Conservation (phyloP, 1,139 yeast species). For the Candida tunisiensis region DNA sequence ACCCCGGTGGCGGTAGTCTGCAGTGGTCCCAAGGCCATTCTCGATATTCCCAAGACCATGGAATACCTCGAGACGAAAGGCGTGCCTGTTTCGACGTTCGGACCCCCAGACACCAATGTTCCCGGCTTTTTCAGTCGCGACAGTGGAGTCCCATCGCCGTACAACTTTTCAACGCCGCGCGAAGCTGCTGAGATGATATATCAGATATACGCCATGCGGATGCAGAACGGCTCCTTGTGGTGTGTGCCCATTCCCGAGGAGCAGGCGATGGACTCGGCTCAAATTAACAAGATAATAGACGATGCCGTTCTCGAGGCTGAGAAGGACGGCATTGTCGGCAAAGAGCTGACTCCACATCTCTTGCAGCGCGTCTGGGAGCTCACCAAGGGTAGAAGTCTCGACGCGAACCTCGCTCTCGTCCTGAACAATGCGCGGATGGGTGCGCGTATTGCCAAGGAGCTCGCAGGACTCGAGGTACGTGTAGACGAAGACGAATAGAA, state of each 20-base stretch:
- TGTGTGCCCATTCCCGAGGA: slow-evolving; percentile 72
- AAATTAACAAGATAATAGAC: slow-evolving; percentile 39
- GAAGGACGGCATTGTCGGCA: slow-evolving; percentile 41
- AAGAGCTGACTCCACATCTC: slow-evolving; percentile 65
- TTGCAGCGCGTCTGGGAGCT: slow-evolving; percentile 44
- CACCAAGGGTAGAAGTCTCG: slow-evolving; percentile 55
- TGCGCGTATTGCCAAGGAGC: slow-evolving; percentile 43
- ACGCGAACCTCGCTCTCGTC: slow-evolving; percentile 60
- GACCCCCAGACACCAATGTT: slow-evolving; percentile 34
- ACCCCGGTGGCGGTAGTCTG: slow-evolving; percentile 84
- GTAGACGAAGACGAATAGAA: too few relatives aligned
- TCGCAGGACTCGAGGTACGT: slow-evolving; percentile 25
- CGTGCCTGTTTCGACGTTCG: slow-evolving; percentile 32
- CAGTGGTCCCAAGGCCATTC: slow-evolving; percentile 78
- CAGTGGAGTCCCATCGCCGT: slow-evolving; percentile 61
- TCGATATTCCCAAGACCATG: slow-evolving; percentile 67
- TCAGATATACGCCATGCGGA: slow-evolving; percentile 33
- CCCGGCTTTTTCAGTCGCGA: slow-evolving; percentile 78
- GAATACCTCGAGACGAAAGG: slow-evolving; percentile 87
- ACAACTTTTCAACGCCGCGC: slow-evolving; percentile 31
- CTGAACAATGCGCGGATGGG: slow-evolving; percentile 60
- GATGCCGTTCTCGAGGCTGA: slow-evolving; percentile 44
- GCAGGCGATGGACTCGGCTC: slow-evolving; percentile 36
- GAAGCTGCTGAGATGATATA: slow-evolving; percentile 48
- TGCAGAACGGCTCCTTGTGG: slow-evolving; percentile 54